Base-by-base conservation (phyloP, 768 basidiomycete species). In the Boletus speciosus region DNA sequence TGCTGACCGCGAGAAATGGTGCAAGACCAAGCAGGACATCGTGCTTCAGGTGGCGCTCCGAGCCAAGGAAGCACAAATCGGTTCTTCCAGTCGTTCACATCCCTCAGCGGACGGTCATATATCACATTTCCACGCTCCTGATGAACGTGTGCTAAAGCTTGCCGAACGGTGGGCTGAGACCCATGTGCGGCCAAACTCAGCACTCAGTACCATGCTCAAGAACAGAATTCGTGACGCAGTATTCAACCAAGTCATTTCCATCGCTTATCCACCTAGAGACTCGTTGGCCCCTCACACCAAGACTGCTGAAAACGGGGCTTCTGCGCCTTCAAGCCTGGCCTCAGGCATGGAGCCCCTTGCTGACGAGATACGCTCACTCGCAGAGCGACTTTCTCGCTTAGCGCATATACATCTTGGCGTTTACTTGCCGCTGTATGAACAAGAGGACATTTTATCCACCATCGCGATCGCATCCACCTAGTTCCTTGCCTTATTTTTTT, bases 401-500 rank as follows among this genome's bases (percentile, higher is more conserved):
- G 84, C 85, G 3, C 73, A 81, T 44, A 84, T 90, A 60, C 89
- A 93, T 68, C 75, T 90, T 49, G 81, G 83, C 58, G 84, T 88
- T 48, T 92, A 89, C 69, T 74, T 88, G 36, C 80, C 81, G n/a
- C 67, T 91, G 52, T 93, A 93, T 71, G 84, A 88, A 69, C 80
- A 81, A 61, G 79, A 83, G 56, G 81, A 78, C 57, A 51, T 66
- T 59, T 50, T 63, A 53, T 67, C 68, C 44, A 42, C 59, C 49
- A 57, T 67, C 7, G 57, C 55, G 52, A 56, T 37, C 19, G 34
- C 55, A 59, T 56, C 59, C 34, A 4, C 55, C 10, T 68, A 60
- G 59, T 52, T 58, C 42, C 15, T 49, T 47, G 44, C 48, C 43
- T 61, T 55, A 50, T 57, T 51, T 55, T 37, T 25, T 36, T 31